Base-by-base conservation (phyloP, 2,329 filamentous ascomycete genomes). In the Exutisphaerella laricina region DNA sequence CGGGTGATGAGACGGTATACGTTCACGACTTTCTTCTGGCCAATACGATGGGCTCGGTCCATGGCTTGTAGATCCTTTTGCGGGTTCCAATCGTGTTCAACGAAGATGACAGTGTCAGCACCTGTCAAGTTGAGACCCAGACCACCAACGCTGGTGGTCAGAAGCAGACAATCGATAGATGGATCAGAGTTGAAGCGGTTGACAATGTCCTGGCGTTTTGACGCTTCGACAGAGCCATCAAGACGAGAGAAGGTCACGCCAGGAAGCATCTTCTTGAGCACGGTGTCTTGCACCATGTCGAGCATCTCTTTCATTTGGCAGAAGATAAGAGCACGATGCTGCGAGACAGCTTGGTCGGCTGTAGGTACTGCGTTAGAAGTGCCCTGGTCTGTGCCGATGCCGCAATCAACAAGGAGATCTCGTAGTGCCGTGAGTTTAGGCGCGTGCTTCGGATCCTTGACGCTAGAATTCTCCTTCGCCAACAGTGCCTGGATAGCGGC, bases 241-340 rank as follows among this genome's bases (percentile, higher is more conserved):
- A 98, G 79, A n/a, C 94, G 85, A 45, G 97, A 78, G 62, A 84
- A 96, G 26, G 94, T 92, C 4, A 96, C 89, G 0, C 84, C 85
- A 1, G 92, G 92, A n/a, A 98, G 76, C 68, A 97, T 76, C 59
- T 85, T 84, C 64, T 87, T 88, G 28, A 98, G 70, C 1, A 98
- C 92, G 45, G 90, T 89, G 57, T 85, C 88, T 62, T 97, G 89
- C 2, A 98, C 94, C 79, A 98, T 97, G 65, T 98, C 92, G 17
- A 98, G 76, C 94, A 98, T 98, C 66, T 98, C 92, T 69, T 98
- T 98, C 88, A 98, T 96, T 65, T 98, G 92, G 59, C 92, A 98
- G 74, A 98, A 98, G 54, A 98, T 85, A 20, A 98, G 78, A 0
- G 92, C 94, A 32, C 92, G 86, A 63, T 98, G 92, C 21, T 90